These are phyloP conservation scores for Myochromella boudieri DNA, from an alignment of 768 basidiomycete genomes.

Conservation along the genomic window DNA sequence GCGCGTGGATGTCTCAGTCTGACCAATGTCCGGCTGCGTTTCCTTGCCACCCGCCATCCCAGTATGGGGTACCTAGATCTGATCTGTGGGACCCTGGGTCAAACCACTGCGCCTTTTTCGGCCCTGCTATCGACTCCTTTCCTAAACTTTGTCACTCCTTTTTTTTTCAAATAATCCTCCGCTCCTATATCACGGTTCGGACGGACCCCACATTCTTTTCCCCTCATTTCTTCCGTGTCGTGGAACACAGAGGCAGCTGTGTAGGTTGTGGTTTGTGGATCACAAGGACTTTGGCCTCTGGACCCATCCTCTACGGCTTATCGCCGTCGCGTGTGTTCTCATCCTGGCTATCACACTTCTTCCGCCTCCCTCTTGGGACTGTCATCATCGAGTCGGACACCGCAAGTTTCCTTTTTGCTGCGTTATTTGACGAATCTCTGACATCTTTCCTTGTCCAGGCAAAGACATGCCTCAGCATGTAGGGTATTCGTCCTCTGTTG, in stretches of 20 bases:
- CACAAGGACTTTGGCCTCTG: no score
- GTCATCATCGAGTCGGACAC: constrained; percentile 21
- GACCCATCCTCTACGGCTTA: constrained; percentile 8
- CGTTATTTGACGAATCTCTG: background rate
- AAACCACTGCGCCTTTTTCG: constrained; percentile 18
- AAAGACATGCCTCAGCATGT: constrained; percentile 28
- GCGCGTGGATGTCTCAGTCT: constrained; percentile 5
- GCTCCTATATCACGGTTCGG: constrained; percentile 15
- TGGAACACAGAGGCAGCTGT: background rate
- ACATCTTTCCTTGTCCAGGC: constrained; percentile 15
- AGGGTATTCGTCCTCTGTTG: constrained; percentile 10
- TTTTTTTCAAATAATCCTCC: constrained; percentile 17
- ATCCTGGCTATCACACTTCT: constrained; percentile 24
- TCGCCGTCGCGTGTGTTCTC: constrained; percentile 9
- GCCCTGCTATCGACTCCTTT: constrained; percentile 13
- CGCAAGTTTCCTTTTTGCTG: constrained; percentile 17
- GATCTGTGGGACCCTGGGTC: constrained; percentile 24
- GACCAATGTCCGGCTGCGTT: constrained; percentile 15
- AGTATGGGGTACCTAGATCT: constrained; percentile 37
- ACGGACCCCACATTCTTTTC: background rate
- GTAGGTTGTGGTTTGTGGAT: background rate
- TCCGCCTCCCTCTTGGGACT: constrained; percentile 23
- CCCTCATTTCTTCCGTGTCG: background rate
- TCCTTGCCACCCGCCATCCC: constrained; percentile 21
- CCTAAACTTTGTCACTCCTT: constrained; percentile 16